These are phyloP conservation scores for Pleurotus eryngii DNA, from an alignment of 768 basidiomycete species.

Conservation along the genomic window DNA sequence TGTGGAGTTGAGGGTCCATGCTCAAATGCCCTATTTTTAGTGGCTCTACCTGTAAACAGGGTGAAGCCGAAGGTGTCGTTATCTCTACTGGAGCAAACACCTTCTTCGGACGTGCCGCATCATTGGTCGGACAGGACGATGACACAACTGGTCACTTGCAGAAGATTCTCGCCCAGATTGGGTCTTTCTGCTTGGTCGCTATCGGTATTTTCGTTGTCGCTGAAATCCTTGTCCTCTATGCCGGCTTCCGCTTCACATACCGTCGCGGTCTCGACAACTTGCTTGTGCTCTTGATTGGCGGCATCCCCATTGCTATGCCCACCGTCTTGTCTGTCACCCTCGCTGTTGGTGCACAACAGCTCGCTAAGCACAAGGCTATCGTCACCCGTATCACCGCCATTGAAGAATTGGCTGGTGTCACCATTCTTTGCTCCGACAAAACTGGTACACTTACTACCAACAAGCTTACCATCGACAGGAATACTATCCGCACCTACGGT, in stretches of 20 bases:
- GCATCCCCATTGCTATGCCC: slow-evolving; percentile 99
- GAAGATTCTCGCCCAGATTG: slow-evolving; percentile 97
- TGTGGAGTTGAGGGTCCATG: slow-evolving; percentile 5
- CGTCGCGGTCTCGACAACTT: slow-evolving; percentile 96
- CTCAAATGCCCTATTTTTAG: slow-evolving; percentile 31
- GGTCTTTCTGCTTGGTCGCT: slow-evolving; percentile 93
- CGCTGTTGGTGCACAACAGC: slow-evolving; percentile 97
- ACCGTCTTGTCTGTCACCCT: slow-evolving; percentile 97
- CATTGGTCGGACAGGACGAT: slow-evolving; percentile 95
- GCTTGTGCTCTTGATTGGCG: slow-evolving; percentile 97
- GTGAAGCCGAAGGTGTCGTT: slow-evolving; percentile 97
- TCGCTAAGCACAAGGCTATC: slow-evolving; percentile 99
- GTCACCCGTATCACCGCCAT: slow-evolving; percentile 99
- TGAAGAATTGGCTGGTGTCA: slow-evolving; percentile 97
- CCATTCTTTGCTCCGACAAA: slow-evolving; percentile 98
- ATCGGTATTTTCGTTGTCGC: slow-evolving; percentile 95
- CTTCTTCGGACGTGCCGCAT: slow-evolving; percentile 98
- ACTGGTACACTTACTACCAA: slow-evolving; percentile 98
- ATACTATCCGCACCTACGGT: slow-evolving; percentile 88
- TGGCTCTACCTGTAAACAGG: slow-evolving; percentile 98
- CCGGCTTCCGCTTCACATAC: slow-evolving; percentile 87
- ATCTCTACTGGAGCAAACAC: slow-evolving; percentile 98
- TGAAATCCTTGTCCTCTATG: slow-evolving; percentile 92
- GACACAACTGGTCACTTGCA: slow-evolving; percentile 98
- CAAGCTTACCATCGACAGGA: slow-evolving; percentile 96